A percentile compares a stretch with the other conserved stretches of the same genome.
Conservation (phyloP, 768 basidiomycete genomes). For the Suillus brevipes region DNA sequence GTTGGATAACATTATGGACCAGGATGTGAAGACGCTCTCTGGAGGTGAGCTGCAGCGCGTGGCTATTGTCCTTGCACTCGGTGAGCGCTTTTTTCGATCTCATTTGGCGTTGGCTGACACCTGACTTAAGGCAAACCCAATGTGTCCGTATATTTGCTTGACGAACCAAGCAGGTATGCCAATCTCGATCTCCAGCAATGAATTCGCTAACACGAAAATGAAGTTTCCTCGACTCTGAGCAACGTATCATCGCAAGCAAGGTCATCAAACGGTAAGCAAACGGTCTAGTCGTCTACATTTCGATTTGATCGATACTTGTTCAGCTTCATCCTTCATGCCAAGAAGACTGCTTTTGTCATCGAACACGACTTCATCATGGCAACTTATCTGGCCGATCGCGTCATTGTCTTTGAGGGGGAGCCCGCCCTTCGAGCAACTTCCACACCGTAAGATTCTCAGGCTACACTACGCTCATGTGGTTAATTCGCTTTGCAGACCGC, state of each 20-base stretch:
- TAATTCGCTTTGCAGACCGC: conserved; percentile 57
- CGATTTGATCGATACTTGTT: conserved; percentile 5
- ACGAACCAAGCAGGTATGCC: conserved; percentile 82
- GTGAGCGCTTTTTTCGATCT: conserved; percentile 37
- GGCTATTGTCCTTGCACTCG: conserved; percentile 91
- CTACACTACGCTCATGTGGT: neutral
- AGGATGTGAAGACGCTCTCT: conserved; percentile 96
- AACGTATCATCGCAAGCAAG: conserved; percentile 97
- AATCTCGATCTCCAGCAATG: neutral
- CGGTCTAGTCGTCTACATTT: neutral
- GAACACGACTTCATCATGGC: conserved; percentile 99
- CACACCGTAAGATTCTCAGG: conserved; percentile 63
- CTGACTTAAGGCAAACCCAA: conserved; percentile 60
- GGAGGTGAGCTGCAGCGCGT: conserved; percentile 99
- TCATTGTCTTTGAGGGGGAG: conserved; percentile 87
- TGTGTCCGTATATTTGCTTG: conserved; percentile 89
- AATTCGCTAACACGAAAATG: conserved; percentile 6
- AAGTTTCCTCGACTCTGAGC: conserved; percentile 97
- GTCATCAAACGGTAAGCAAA: conserved; percentile 86
- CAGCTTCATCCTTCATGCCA: conserved; percentile 92
- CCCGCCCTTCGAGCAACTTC: conserved; percentile 90
- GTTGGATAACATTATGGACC: conserved; percentile 92
- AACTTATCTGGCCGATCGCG: conserved; percentile 96
- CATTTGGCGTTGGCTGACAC: conserved; percentile 3
- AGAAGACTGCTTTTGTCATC: conserved; percentile 98